Conservation (phyloP, 768 basidiomycete species). For the Infundibulicybe gibba region DNA sequence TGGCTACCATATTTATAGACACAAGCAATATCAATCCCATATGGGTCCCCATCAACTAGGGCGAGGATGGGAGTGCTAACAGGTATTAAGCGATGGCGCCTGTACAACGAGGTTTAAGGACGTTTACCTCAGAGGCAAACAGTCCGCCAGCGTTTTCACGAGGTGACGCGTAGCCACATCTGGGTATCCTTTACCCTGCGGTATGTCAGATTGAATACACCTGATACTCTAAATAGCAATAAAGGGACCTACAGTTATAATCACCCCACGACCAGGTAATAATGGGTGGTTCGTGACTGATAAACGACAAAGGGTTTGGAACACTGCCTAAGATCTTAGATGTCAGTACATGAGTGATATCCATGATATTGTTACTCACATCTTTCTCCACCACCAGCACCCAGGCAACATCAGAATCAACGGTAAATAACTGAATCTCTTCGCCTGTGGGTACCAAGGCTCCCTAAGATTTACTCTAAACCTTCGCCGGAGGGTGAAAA, state of each 20-base stretch:
- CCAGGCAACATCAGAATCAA: conserved; percentile 61
- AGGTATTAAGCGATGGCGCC: neutral
- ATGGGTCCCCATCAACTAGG: conserved; percentile 88
- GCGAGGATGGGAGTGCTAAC: conserved; percentile 72
- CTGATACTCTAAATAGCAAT: neutral
- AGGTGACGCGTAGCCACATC: conserved; percentile 90
- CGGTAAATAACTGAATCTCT: conserved; percentile 59
- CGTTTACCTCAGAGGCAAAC: conserved; percentile 56
- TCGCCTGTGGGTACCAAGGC: conserved; percentile 76
- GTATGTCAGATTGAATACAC: neutral
- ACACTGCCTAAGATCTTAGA: conserved; percentile 69
- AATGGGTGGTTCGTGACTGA: conserved; percentile 43
- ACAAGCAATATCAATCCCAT: conserved; percentile 88
- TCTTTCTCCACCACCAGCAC: conserved; percentile 96
- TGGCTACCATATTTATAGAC: conserved; percentile 83
- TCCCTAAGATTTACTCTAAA: conserved; percentile 32
- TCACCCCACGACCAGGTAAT: conserved; percentile 62
- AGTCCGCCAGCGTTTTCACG: conserved; percentile 65
- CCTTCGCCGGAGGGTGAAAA: neutral
- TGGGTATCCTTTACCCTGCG: conserved; percentile 94
- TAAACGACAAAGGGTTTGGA: conserved; percentile 75
- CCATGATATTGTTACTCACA: conserved; percentile 35
- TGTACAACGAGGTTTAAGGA: neutral
- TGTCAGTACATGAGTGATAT: neutral
- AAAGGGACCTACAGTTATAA: conserved; percentile 62